Percentiles rank a stretch among this genome's conserved stretches.
Conservation (phyloP, 306 rosid genomes). For the Cucumis melo region DNA sequence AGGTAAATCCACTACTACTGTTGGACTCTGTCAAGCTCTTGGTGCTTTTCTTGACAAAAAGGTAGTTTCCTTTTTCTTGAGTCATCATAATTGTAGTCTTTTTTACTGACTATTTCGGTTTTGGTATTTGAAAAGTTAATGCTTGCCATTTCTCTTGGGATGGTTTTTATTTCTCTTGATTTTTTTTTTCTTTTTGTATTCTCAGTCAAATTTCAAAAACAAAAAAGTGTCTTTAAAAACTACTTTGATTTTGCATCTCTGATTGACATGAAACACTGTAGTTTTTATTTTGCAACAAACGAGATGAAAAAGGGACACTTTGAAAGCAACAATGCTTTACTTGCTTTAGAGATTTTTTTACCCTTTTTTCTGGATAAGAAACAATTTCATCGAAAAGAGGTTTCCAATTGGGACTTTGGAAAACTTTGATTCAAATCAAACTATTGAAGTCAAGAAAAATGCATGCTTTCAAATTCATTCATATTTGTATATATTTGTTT, state of each 20-base stretch:
- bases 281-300: neutral
- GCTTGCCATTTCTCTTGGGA: too few relatives aligned
- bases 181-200: too few relatives aligned
- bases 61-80: conserved; percentile 20
- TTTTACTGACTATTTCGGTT: too few relatives aligned
- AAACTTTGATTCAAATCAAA: neutral
- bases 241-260: neutral
- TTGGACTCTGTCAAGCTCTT: conserved; percentile 97
- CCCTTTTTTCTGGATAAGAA: too few relatives aligned
- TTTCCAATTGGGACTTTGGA: neutral
- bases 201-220: too few relatives aligned
- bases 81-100: neutral
- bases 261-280: neutral
- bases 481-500: neutral
- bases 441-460: neutral
- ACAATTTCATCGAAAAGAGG: too few relatives aligned
- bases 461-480: neutral
- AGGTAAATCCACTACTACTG: conserved; percentile 97
- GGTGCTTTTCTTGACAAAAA: conserved; percentile 94
- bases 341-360: neutral
- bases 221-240: too few relatives aligned
- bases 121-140: too few relatives aligned
- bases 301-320: neutral
- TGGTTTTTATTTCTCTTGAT: too few relatives aligned
- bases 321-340: neutral